phyloP scores from a whole-genome alignment of 1,284 basidiomycete species.

The Ustilago cynodontis region DNA sequence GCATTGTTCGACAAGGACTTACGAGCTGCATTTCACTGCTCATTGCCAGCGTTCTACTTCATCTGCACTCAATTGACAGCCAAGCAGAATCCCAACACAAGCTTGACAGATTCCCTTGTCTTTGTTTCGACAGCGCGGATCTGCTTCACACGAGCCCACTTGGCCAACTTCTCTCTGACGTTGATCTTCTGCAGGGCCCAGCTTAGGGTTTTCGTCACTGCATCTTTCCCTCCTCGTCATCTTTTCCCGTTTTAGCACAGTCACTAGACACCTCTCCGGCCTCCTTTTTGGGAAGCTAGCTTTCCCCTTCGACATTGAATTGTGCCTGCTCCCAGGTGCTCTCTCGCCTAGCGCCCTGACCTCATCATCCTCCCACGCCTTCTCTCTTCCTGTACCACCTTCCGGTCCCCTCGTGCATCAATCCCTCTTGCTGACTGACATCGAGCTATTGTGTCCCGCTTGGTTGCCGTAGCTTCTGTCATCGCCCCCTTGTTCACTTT shows the following conservation, averaged over 20 bases:
- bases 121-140: not conserved
- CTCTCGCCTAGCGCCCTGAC: slow-evolving; percentile 17
- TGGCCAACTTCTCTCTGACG: slow-evolving; percentile 18
- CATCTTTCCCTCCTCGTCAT: slow-evolving; percentile 9
- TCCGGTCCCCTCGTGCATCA: slow-evolving; percentile 1
- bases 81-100: not conserved
- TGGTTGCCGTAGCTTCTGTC: not conserved
- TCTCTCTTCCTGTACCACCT: slow-evolving; percentile 1
- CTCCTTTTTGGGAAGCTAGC: slow-evolving; percentile 4
- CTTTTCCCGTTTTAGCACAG: not conserved
- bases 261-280: slow-evolving; percentile 1
- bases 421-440: slow-evolving; percentile 5
- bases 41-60: not conserved
- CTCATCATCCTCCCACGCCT: slow-evolving; percentile 21
- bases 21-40: not conserved
- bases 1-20: not conserved
- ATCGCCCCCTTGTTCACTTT: slow-evolving; percentile 6
- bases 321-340: not conserved
- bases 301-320: slow-evolving; percentile 9
- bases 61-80: not conserved
- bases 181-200: slow-evolving; percentile 23
- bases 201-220: slow-evolving; percentile 23
- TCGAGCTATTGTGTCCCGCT: slow-evolving; percentile 11
- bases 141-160: not conserved
- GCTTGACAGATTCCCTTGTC: not conserved